phyloP scores from a whole-genome alignment of 208 protist genomes.

The Porcisia deanei region DNA sequence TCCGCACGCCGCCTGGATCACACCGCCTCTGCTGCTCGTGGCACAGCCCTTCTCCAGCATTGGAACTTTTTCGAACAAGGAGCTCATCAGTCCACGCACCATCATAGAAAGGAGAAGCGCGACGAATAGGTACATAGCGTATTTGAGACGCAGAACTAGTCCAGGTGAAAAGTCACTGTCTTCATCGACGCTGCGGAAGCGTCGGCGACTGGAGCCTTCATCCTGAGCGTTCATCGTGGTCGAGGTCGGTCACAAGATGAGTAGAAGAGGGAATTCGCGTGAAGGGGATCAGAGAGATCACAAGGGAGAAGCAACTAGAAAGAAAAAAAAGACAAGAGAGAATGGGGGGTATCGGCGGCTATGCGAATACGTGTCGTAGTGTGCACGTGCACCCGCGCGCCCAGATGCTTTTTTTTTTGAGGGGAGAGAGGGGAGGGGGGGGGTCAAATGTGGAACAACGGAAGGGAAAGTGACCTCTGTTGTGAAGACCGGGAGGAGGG shows the following conservation, averaged over 20 bases:
- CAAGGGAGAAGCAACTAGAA: too few relatives aligned
- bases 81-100: conserved; percentile 44
- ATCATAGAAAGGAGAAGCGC: conserved; percentile 73
- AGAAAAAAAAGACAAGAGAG: too few relatives aligned
- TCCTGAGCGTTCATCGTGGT: conserved; percentile 22
- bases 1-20: conserved; percentile 50
- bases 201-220: conserved; percentile 9
- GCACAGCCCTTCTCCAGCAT: conserved; percentile 71
- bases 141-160: conserved; percentile 74
- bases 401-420: background rate
- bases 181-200: conserved; percentile 35
- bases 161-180: conserved; percentile 47
- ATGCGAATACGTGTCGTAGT: background rate
- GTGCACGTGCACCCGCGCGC: background rate
- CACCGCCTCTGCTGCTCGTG: conserved; percentile 11
- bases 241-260: background rate
- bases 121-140: conserved; percentile 81
- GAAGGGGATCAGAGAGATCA: background rate
- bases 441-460: background rate
- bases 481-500: too few relatives aligned
- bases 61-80: conserved; percentile 49
- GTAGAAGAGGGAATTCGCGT: too few relatives aligned
- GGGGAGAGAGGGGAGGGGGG: background rate
- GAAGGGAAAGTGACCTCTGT: background rate
- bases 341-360: background rate